Evolutionary conservation across 768 basidiomycete genomes (phyloP).

Genomic region (Imleria badia): DNA sequence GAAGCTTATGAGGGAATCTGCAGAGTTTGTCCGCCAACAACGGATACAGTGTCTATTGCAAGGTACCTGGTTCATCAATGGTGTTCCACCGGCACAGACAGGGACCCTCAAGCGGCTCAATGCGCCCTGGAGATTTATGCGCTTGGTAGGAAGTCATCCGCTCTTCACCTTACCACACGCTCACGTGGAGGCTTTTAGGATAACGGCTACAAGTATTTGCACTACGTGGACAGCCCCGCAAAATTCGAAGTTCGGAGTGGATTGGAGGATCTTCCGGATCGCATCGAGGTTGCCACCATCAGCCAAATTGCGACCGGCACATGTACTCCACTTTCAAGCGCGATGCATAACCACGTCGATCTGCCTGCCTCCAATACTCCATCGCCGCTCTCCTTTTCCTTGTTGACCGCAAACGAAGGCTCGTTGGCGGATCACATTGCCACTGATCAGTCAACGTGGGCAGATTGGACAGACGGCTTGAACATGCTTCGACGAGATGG

Average conservation of each 20-base stretch:
- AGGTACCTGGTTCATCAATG: slow-evolving; percentile 92
- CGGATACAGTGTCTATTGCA: slow-evolving; percentile 84
- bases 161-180: not conserved
- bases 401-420: slow-evolving; percentile 67
- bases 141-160: slow-evolving; percentile 54
- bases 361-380: slow-evolving; percentile 55
- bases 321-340: slow-evolving; percentile 66
- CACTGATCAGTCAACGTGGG: slow-evolving; percentile 75
- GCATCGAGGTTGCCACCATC: slow-evolving; percentile 78
- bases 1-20: slow-evolving; percentile 87
- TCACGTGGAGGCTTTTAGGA: slow-evolving; percentile 49
- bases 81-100: slow-evolving; percentile 50
- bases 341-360: slow-evolving; percentile 60
- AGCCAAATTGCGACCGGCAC: slow-evolving; percentile 78
- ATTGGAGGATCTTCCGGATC: slow-evolving; percentile 83
- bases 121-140: slow-evolving; percentile 83
- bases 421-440: slow-evolving; percentile 79
- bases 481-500: slow-evolving; percentile 83
- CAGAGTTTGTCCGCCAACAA: slow-evolving; percentile 86
- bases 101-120: slow-evolving; percentile 51
- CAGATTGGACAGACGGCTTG: slow-evolving; percentile 93
- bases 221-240: slow-evolving; percentile 78
- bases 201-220: slow-evolving; percentile 73
- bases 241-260: slow-evolving; percentile 80
- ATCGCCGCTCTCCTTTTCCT: slow-evolving; percentile 74